Evolutionary conservation across 345 rosid species (phyloP).

Genomic region (Moringa oleifera): DNA sequence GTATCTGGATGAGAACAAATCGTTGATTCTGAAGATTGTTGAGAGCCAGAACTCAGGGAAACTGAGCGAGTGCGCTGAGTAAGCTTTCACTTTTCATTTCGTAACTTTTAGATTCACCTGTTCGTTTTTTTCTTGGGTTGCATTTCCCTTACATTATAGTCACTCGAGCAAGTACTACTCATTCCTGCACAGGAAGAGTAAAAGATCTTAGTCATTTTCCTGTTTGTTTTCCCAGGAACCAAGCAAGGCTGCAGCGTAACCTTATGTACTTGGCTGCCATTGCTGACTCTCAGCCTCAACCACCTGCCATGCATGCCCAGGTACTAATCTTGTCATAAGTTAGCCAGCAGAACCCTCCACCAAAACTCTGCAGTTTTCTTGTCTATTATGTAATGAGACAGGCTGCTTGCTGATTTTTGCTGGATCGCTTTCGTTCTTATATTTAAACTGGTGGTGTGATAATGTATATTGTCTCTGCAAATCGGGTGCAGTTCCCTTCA

Average conservation of each 20-base stretch:
- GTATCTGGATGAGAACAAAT: slow-evolving; percentile 99
- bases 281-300: slow-evolving; percentile 98
- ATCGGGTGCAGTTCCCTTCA: slow-evolving; percentile 50
- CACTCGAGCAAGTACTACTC: not conserved
- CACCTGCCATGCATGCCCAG: slow-evolving; percentile 79
- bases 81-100: slow-evolving; percentile 22
- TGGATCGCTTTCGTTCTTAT: not conserved
- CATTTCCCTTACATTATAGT: too few relatives aligned
- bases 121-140: slow-evolving; percentile 1
- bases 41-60: slow-evolving; percentile 98
- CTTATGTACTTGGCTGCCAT: slow-evolving; percentile 99
- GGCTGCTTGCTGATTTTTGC: too few relatives aligned
- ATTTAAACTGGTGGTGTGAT: too few relatives aligned
- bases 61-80: slow-evolving; percentile 95
- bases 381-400: too few relatives aligned
- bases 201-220: not conserved
- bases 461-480: slow-evolving; percentile 4
- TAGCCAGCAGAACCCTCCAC: not conserved
- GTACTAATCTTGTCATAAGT: slow-evolving; percentile 22
- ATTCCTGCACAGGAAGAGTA: too few relatives aligned
- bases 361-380: not conserved
- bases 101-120: not conserved
- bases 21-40: slow-evolving; percentile 97
- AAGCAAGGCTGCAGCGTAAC: slow-evolving; percentile 92
- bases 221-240: slow-evolving; percentile 59